Evolutionary conservation across 139 green algal genomes (phyloP).

Genomic region (Pseudopediastrum boryanum): DNA sequence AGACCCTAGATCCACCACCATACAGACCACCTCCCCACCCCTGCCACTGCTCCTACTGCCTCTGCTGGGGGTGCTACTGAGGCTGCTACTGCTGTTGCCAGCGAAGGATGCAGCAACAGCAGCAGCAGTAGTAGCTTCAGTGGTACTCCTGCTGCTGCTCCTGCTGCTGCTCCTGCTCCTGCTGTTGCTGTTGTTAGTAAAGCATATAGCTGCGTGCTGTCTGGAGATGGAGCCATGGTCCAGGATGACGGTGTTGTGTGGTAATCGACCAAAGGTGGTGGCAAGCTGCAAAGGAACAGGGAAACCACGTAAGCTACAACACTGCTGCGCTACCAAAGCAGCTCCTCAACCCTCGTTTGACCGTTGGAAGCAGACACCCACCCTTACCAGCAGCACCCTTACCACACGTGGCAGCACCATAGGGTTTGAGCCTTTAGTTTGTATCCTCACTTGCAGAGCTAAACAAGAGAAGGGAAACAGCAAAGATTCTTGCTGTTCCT

Average conservation of each 20-base stretch:
- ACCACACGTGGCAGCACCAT: background rate
- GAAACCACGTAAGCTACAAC: background rate
- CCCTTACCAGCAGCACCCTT: background rate
- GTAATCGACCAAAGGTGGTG: constrained; percentile 13
- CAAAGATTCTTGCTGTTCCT: too few relatives aligned
- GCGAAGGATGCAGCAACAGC: too few relatives aligned
- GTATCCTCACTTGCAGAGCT: background rate
- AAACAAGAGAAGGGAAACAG: background rate
- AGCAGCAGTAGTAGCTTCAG: too few relatives aligned
- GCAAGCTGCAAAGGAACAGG: constrained; percentile 3
- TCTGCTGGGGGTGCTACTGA: too few relatives aligned
- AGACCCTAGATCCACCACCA: constrained; percentile 9
- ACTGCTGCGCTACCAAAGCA: background rate
- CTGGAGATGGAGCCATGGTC: constrained; percentile 17
- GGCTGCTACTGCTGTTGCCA: too few relatives aligned
- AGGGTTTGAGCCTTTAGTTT: background rate
- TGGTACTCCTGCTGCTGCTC: background rate
- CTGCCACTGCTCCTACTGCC: too few relatives aligned
- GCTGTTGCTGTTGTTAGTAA: background rate
- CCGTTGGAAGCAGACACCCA: too few relatives aligned
- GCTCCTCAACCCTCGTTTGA: too few relatives aligned
- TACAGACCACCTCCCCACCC: background rate
- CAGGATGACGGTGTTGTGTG: background rate
- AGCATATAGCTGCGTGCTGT: constrained; percentile 20
- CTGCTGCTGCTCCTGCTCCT: background rate